Base-by-base conservation (phyloP, 2,329 filamentous ascomycete species). In the Botrytis squamosa region DNA sequence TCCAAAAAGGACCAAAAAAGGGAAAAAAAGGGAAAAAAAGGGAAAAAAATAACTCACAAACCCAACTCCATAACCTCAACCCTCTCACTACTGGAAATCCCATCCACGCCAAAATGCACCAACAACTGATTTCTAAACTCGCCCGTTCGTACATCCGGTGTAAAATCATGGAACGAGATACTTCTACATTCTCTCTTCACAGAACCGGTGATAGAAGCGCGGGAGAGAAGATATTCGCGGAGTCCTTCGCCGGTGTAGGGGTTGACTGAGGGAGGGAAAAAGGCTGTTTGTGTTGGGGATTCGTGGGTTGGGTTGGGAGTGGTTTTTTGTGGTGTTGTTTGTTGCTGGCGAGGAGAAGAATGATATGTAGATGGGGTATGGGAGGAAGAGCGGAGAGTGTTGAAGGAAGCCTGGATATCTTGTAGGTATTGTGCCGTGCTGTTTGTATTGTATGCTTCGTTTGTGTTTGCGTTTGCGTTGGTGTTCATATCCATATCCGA, bases 111-210 rank as follows among this genome's bases (percentile, higher is more conserved):
- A 67, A 77, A 78, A 73, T 79, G 75, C 1, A 38, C 75, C 59
- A 81, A 60, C 44, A 79, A 44, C 33, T 73, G 46, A 62, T 78
- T 79, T 4, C 64, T 68, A 67, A 72, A 72, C 1, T 16, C 33
- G 16, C 74, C 75, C 1, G 71, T 76, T n/a, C 65, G 57, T 62
- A 78, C 73, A 67, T 78, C 74, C 3, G 77, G 77, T 10, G 77
- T 79, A 18, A 79, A 76, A 74, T 81, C 79, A 72, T 79, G 76
- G 22, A 81, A 78, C 0, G 74, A 73, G 18, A 81, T 77, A 57
- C 75, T 78, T 5, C 68, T 75, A 33, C 77, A 80, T 38, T 75
- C 75, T 18, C 52, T 60, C 73, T 76, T 78, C 18, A 55, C 63
- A 38, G 75, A 71, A 18, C 78, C 75, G 1, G 62, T 63, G 6